Conservation (phyloP, 2,329 filamentous ascomycete genomes). For the Penicillium expansum region DNA sequence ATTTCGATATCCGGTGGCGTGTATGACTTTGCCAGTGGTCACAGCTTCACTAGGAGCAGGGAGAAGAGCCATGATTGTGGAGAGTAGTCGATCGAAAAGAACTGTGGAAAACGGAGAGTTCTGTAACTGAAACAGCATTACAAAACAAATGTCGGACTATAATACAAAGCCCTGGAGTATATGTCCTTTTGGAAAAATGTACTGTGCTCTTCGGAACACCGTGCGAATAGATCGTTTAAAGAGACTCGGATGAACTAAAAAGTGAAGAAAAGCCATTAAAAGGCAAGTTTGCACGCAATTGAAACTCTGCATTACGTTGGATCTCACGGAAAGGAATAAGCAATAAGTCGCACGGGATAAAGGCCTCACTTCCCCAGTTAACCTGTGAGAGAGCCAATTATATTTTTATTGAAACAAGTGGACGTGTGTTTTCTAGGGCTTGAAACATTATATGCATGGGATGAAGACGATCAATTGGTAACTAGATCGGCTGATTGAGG, state of each 20-base stretch:
- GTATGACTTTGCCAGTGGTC: background rate
- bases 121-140: constrained; percentile 7
- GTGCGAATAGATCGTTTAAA: background rate
- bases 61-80: constrained; percentile 7
- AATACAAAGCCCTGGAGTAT: background rate
- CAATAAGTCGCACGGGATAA: constrained; percentile 4
- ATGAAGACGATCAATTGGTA: background rate
- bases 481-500: background rate
- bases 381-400: background rate
- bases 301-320: constrained; percentile 8
- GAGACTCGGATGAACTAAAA: background rate
- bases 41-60: background rate
- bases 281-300: background rate
- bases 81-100: constrained; percentile 3
- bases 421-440: background rate
- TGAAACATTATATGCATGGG: background rate
- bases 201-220: background rate
- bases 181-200: background rate
- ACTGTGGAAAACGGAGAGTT: background rate
- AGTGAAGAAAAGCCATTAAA: background rate
- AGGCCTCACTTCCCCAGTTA: background rate
- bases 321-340: constrained; percentile 3
- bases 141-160: background rate
- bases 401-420: background rate
- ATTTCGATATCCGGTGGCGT: background rate